Evolutionary conservation across 345 rosid species (phyloP).

Genomic region (Firmiana major): DNA sequence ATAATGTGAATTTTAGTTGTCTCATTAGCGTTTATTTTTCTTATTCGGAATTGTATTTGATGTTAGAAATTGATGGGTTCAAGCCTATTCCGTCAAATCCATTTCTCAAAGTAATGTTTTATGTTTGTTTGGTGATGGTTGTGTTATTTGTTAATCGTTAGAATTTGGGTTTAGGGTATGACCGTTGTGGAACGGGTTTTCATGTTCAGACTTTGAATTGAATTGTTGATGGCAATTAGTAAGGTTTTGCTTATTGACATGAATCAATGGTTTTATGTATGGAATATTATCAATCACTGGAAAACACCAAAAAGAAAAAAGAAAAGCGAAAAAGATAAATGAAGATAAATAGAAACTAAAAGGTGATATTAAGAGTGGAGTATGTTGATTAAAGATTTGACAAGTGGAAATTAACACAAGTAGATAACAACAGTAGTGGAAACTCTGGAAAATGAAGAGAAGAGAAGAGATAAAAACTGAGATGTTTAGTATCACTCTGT

Average conservation of each 20-base stretch:
- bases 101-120: not conserved
- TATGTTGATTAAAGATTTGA: not conserved
- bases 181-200: not conserved
- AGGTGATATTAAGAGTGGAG: not conserved
- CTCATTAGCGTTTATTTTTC: not conserved
- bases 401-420: not conserved
- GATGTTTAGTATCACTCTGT: not conserved
- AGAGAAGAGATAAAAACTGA: not conserved
- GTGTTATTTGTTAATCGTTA: not conserved
- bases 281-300: not conserved
- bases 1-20: not conserved
- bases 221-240: not conserved
- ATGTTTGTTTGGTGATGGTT: not conserved
- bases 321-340: not conserved
- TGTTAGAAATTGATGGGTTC: slow-evolving; percentile 9
- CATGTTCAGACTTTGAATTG: not conserved
- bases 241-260: not conserved
- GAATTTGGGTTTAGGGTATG: not conserved
- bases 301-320: not conserved
- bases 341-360: not conserved
- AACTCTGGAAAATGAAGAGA: not conserved
- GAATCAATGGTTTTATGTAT: not conserved
- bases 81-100: not conserved
- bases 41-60: not conserved
- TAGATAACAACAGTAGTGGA: not conserved